Evolutionary conservation across 371 early-diverging fungal genomes (phyloP), one percentile per base, ranked within the genome.

Genomic region (Mucor racemosus): DNA sequence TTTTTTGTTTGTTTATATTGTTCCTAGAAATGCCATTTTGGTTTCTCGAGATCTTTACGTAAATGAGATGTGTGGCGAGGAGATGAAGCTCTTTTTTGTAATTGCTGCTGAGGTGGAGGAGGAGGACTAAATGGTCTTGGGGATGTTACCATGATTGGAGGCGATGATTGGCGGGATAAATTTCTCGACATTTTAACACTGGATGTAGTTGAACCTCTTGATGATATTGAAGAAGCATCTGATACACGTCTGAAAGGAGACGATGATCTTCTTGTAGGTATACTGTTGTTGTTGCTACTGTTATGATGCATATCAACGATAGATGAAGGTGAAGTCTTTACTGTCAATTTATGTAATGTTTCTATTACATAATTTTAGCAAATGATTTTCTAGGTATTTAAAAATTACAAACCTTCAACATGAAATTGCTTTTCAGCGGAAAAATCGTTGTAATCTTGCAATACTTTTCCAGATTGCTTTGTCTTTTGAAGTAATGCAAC

Each of bases 21-120:
- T 26, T 26, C 26, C 26, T 73, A 66, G 46, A 66, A 69, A 35
- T 67, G 48, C 75, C 75, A 75, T 57, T 72, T 75, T 57, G 72
- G 72, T 44, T 75, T 72, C n/a, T 65, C 72, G 19, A 56, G 31
- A 44, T 71, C 67, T 42, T 60, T 66, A 48, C 65, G 40, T 58
- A 68, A 40, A 40, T 62, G 60, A 33, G 73, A 72, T 10, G 69
- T 55, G 40, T 68, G 62, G 34, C 68, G 57, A 57, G 68, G 62
- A 33, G 73, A 56, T 3, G 62, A 26, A 55, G 68, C 41, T 26
- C 62, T 21, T 50, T 38, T 62, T 39, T 35, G 48, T 26, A 42
- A 40, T 46, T 59, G 69, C 13, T 54, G 54, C 31, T 26, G 33
- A 38, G 35, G 38, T 33, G 64, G 13, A 19, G 67, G 63, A 44